These are phyloP conservation scores for Mortierella sp. DNA, from an alignment of 371 early-diverging fungal species.

Conservation along the genomic window DNA sequence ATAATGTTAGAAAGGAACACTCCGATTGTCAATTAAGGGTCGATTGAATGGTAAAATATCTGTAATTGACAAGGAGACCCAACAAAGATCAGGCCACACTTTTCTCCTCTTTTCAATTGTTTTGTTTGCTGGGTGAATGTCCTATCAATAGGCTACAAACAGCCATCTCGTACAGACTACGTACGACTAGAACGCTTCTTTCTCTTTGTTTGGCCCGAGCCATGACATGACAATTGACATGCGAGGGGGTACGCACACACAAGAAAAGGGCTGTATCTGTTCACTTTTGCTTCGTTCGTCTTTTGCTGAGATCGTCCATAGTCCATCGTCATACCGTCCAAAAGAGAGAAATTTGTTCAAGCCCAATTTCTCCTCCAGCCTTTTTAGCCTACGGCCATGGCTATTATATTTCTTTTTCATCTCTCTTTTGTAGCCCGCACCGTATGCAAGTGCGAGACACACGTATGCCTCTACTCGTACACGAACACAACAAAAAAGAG, in stretches of 20 bases:
- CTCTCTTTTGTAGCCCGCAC: background rate
- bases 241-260: too few species aligned
- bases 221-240: background rate
- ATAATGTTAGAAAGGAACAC: background rate
- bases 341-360: background rate
- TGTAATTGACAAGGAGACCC: conserved; percentile 11
- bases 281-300: background rate
- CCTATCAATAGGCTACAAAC: background rate
- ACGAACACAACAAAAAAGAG: too few species aligned
- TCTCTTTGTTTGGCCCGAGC: background rate
- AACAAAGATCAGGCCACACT: conserved; percentile 23
- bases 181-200: too few species aligned
- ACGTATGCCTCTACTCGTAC: too few species aligned
- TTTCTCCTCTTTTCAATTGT: background rate
- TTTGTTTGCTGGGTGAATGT: background rate
- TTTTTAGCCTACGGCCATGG: too few species aligned
- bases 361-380: background rate
- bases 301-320: background rate
- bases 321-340: too few species aligned
- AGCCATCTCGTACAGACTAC: too few species aligned
- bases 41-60: too few species aligned
- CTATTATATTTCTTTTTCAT: too few species aligned
- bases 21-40: conserved; percentile 15
- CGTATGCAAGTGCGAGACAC: background rate
- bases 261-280: background rate